Base-by-base conservation (phyloP, 2,329 filamentous ascomycete species). In the Botryotinia narcissicola region DNA sequence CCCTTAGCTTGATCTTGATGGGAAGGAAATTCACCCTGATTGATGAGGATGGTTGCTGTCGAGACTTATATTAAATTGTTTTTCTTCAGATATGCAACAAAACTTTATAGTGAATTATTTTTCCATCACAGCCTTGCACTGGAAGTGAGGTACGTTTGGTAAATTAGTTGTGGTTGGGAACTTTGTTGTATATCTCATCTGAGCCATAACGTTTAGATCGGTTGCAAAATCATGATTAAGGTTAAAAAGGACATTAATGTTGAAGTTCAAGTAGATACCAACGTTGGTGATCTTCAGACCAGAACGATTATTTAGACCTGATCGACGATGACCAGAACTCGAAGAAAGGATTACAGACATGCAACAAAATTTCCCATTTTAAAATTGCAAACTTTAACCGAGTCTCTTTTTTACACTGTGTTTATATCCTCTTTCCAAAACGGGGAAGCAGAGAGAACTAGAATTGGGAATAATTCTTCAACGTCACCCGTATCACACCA, bases 41-140 rank as follows among this genome's bases (percentile, higher is more conserved):
- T 6, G 14, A 18, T 29, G 51, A 54, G 14, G 14, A 18, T 29
- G 6, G 51, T n/a, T 12, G 6, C 6, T n/a, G 7, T 8, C 18
- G 48, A 51, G 48, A 51, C 1, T 1, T 1, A 6, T 7, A 14
- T n/a, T 6, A 14, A 3, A n/a, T 6, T 18, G 8, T 1, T 8
- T 16, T 54, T 16, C 14, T 54, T 18, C 2, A 54, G 51, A 54
- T n/a, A 54, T 29, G 5, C n/a, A 29, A 54, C 51, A 8, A 54
- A 54, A n/a, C 1, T 7, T 16, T 29, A 18, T n/a, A 16, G 40
- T 29, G 6, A 54, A 16, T n/a, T 2, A 5, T 29, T 29, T 14
- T 3, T 29, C 25, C 5, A 18, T 54, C n/a, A 29, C 12, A 54
- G 25, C 3, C 12, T 54, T 54, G 14, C 7, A 3, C 25, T 29